phyloP scores from a whole-genome alignment of 2,329 filamentous ascomycete genomes.

The Talaromyces sp. region DNA sequence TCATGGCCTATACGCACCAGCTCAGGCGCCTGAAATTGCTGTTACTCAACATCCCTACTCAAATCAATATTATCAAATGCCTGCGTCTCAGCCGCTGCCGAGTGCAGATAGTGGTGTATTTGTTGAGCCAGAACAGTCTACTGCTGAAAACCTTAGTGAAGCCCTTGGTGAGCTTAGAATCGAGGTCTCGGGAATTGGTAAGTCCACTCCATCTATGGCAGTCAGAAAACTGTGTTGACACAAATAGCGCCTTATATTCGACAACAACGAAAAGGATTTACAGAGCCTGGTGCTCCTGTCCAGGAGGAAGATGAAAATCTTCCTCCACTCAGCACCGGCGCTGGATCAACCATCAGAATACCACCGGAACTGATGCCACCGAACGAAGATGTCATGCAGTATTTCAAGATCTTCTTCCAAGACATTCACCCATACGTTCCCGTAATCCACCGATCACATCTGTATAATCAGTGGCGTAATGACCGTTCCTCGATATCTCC shows the following conservation, averaged over 20 bases:
- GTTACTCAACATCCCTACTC: constrained; percentile 29
- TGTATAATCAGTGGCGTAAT: constrained; percentile 87
- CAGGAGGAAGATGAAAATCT: constrained; percentile 69
- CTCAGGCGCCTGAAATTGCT: constrained; percentile 31
- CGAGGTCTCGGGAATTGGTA: constrained; percentile 81
- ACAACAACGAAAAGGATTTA: constrained; percentile 52
- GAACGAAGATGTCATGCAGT: constrained; percentile 74
- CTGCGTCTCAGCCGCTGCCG: constrained; percentile 28
- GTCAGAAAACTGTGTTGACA: not conserved
- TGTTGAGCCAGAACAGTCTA: constrained; percentile 62
- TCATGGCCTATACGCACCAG: constrained; percentile 30
- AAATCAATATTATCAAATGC: constrained; percentile 19
- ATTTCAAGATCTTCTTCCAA: constrained; percentile 86
- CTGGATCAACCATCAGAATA: constrained; percentile 78
- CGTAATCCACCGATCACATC: constrained; percentile 74
- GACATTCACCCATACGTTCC: constrained; percentile 92
- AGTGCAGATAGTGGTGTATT: constrained; percentile 46
- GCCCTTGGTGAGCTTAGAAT: constrained; percentile 83
- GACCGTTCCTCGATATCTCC: constrained; percentile 83
- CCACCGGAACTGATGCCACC: constrained; percentile 90
- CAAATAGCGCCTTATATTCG: constrained; percentile 76
- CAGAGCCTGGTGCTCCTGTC: constrained; percentile 53
- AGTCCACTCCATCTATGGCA: constrained; percentile 27
- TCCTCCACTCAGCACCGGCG: constrained; percentile 64
- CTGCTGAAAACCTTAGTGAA: constrained; percentile 70